A percentile compares a stretch with the other conserved stretches of the same genome.
These are phyloP conservation scores for Allium fistulosum DNA, from an alignment of 106 monocot species.

Conservation along the genomic window DNA sequence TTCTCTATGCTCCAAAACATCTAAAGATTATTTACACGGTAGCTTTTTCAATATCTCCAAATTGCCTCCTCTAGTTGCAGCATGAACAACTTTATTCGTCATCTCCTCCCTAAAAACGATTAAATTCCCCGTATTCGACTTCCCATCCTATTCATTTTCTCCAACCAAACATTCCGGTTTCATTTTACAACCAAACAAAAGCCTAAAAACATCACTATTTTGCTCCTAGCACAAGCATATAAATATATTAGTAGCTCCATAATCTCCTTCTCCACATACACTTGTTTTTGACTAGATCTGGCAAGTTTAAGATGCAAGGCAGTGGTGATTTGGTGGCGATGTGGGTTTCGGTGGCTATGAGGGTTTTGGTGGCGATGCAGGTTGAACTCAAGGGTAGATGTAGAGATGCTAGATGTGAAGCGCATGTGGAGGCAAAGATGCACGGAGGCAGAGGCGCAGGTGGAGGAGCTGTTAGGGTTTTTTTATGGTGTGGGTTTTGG, in stretches of 20 bases:
- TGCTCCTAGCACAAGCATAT: constrained; percentile 81
- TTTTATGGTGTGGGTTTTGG: too few relatives aligned
- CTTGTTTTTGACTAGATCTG: too few relatives aligned
- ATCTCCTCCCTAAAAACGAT: constrained; percentile 55
- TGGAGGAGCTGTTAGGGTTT: too few relatives aligned
- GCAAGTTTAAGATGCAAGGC: too few relatives aligned
- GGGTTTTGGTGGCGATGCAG: too few relatives aligned
- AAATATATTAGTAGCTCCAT: constrained; percentile 82
- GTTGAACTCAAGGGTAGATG: too few relatives aligned
- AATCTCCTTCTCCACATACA: constrained; percentile 94
- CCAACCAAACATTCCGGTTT: constrained; percentile 12
- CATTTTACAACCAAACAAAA: constrained; percentile 37
- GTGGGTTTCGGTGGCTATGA: too few relatives aligned
- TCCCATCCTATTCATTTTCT: constrained; percentile 1
- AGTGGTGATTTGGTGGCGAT: too few relatives aligned
- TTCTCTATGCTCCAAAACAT: constrained; percentile 62
- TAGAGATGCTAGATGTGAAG: too few relatives aligned
- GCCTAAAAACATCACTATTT: constrained; percentile 42
- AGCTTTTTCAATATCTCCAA: constrained; percentile 71
- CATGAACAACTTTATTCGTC: constrained; percentile 63
- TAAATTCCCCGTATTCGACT: not conserved
- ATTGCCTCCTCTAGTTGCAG: constrained; percentile 74
- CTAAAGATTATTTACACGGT: constrained; percentile 8
- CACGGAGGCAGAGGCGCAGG: too few relatives aligned
- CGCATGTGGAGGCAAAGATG: too few relatives aligned